Conservation (phyloP, 306 rosid species). For the Hippophae tibetana region DNA sequence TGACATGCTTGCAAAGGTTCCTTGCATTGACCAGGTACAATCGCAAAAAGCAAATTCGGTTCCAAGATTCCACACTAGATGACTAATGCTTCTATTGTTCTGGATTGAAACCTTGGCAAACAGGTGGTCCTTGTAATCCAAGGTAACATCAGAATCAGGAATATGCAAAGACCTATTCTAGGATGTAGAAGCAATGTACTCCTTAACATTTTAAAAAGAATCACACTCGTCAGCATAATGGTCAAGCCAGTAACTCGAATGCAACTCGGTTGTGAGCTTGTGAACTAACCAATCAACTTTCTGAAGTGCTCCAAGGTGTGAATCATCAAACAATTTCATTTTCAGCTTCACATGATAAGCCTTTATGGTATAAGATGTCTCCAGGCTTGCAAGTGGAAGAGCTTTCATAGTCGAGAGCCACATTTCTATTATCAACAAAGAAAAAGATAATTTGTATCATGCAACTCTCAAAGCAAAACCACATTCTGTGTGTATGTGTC, state of each 20-base stretch:
- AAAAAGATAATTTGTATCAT: background rate
- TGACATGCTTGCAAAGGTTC: conserved; percentile 84
- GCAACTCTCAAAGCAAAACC: conserved; percentile 3
- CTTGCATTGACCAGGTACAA: conserved; percentile 62
- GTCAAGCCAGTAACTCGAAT: conserved; percentile 88
- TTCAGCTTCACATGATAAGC: conserved; percentile 83
- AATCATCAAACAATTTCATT: conserved; percentile 80
- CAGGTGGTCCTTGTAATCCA: conserved; percentile 47
- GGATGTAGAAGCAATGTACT: conserved; percentile 80
- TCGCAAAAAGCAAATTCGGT: conserved; percentile 78
- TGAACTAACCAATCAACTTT: conserved; percentile 95
- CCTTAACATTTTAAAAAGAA: conserved; percentile 79
- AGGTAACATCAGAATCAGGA: conserved; percentile 50
- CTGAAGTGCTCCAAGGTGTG: conserved; percentile 89
- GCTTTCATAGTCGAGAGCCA: conserved; percentile 79
- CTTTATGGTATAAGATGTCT: conserved; percentile 88
- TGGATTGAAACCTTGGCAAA: conserved; percentile 75
- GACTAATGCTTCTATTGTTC: conserved; percentile 38
- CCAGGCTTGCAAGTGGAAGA: conserved; percentile 84
- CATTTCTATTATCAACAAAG: conserved; percentile 52
- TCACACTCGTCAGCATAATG: conserved; percentile 87
- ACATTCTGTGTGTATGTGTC: background rate
- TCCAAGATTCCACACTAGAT: conserved; percentile 88
- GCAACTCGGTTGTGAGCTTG: conserved; percentile 85
- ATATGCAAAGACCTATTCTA: conserved; percentile 82